Conservation (phyloP, 1,284 basidiomycete species). For the Cryptococcus sp. region DNA sequence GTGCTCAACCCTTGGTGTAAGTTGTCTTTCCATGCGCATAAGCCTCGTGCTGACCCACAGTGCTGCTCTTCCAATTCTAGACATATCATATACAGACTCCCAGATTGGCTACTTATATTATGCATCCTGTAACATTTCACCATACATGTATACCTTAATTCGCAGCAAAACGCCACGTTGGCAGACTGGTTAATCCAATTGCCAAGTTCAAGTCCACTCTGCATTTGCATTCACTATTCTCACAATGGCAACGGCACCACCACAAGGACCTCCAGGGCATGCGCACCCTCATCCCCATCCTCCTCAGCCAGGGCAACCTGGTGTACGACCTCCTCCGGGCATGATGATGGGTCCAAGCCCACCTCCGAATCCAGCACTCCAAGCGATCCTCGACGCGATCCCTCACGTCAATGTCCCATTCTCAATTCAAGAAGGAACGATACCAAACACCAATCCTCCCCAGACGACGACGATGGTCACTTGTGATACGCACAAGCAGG, state of each 20-base stretch:
- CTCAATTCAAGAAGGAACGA: constrained; percentile 19
- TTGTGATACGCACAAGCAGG: constrained; percentile 61
- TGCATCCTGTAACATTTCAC: no score
- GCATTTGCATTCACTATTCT: no score
- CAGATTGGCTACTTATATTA: neutral
- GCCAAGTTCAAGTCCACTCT: no score
- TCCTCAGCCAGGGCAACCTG: constrained; percentile 3
- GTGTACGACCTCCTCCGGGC: constrained; percentile 13
- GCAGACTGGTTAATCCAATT: no score
- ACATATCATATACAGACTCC: neutral
- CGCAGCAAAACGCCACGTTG: no score
- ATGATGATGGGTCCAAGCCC: constrained; percentile 4
- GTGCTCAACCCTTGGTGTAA: constrained; percentile 38
- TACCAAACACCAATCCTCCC: constrained; percentile 30
- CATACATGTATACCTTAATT: no score
- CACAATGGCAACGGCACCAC: constrained; percentile 2
- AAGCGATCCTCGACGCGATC: constrained; percentile 39
- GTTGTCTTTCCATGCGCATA: neutral
- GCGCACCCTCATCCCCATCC: neutral
- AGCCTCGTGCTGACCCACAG: constrained; percentile 9
- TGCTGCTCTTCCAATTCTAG: constrained; percentile 37
- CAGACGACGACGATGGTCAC: constrained; percentile 42
- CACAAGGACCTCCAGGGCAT: constrained; percentile 4
- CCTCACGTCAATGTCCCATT: constrained; percentile 34
- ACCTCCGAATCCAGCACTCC: constrained; percentile 35